These are phyloP conservation scores for Cyclotella baltica DNA, from an alignment of 108 stramenopile species.

Conservation along the genomic window DNA sequence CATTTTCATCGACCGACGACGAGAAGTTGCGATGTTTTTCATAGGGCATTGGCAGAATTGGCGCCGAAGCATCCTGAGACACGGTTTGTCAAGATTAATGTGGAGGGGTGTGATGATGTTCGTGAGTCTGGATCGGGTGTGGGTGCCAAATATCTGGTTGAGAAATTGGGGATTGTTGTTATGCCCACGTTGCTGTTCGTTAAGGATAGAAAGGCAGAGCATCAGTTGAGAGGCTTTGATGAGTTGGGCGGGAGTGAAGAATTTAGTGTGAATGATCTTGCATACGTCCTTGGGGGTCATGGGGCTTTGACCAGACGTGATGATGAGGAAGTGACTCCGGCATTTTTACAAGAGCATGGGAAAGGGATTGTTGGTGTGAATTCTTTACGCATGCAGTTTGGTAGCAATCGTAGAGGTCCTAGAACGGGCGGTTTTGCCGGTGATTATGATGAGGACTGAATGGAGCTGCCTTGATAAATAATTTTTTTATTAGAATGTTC, in stretches of 20 bases:
- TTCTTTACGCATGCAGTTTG: conserved; percentile 34
- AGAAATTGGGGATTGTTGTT: conserved; percentile 91
- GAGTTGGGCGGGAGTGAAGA: conserved; percentile 97
- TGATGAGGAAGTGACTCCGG: conserved; percentile 59
- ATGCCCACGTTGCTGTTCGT: conserved; percentile 97
- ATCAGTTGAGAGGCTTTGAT: conserved; percentile 95
- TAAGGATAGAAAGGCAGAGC: conserved; percentile 91
- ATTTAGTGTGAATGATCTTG: conserved; percentile 85
- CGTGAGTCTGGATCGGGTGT: conserved; percentile 54
- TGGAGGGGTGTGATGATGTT: conserved; percentile 89
- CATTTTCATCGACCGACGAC: conserved; percentile 97
- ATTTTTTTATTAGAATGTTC: too few relatives aligned
- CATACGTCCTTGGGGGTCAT: conserved; percentile 79
- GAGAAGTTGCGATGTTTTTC: conserved; percentile 92
- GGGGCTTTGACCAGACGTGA: conserved; percentile 57
- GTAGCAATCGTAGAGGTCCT: neutral
- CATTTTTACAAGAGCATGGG: conserved; percentile 1
- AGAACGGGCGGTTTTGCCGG: neutral
- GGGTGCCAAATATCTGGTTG: conserved; percentile 90
- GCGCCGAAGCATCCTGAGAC: conserved; percentile 94
- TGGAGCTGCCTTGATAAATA: too few relatives aligned
- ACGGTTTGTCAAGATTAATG: conserved; percentile 95
- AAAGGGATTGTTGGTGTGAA: conserved; percentile 29
- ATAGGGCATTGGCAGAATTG: conserved; percentile 86
- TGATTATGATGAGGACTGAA: conserved; percentile 7